Evolutionary conservation across 164 flowering plant genomes (phyloP), one percentile per base, ranked within the genome.

Genomic region (Houttuynia cordata): DNA sequence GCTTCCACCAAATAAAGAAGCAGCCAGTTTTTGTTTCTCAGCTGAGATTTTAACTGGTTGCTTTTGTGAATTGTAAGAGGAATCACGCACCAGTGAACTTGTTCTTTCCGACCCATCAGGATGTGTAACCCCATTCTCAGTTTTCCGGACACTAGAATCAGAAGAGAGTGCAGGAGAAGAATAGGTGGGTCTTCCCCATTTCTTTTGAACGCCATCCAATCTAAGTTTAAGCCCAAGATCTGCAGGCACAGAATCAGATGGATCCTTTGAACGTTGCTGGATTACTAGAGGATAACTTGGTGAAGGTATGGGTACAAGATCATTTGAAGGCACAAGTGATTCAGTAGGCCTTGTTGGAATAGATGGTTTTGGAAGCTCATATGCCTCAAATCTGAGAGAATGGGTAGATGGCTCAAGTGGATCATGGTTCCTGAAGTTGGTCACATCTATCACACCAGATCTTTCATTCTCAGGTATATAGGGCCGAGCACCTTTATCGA

Each of bases 191-290:
- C 67, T 80, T 17, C 99, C 97, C 99, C 99, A 94, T 70, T 91
- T 94, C 80, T 79, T 88, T 67, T 94, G 94, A 66, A 94, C 99
- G 54, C 99, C 97, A 52, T 94, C 99, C 24, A 94, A 87, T 40
- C 85, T 81, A 57, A 94, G 81, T 81, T 74, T 91, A 13, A 56
- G 8, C 19, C 70, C 61, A 58, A 81, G 71, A 57, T 81, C 91
- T 23, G 76, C 53, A 21, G 83, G 52, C 42, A 81, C 80, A 21
- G 74, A 7, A 72, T 76, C 81, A 58, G 80, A 67, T 52, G 83
- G 57, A 19, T 51, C 19, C 23, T 82, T 15, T 22, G 76, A 39
- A 55, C 75, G 42, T 37, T 76, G 81, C 25, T 56, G 76, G 53
- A 54, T 58, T 67, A 81, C 95, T 70, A 68, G 66, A 13, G 70